Percentiles rank a stretch among this genome's conserved stretches.
Conservation (phyloP, 2,329 filamentous ascomycete genomes). For the Cadophora luteo-olivacea region DNA sequence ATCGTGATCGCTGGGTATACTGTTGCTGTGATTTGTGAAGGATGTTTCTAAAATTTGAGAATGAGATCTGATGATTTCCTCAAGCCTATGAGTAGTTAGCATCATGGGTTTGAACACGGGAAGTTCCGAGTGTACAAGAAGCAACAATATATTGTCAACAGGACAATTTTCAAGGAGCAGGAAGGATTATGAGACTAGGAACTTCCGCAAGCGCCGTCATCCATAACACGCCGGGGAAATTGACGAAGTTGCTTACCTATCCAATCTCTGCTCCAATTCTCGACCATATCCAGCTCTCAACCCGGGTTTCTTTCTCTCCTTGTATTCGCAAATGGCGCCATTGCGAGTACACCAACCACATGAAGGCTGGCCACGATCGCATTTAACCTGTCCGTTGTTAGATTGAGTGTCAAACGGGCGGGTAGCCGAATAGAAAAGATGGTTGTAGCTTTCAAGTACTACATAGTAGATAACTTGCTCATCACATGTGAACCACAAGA, state of each 20-base stretch:
- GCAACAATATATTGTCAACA: background rate
- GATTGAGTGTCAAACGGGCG: conserved; percentile 5
- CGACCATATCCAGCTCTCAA: conserved; percentile 71
- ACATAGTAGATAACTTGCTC: background rate
- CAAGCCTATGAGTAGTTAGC: conserved; percentile 51
- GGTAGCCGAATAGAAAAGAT: background rate
- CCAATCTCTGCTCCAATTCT: conserved; percentile 75
- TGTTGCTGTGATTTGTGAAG: conserved; percentile 48
- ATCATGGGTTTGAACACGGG: background rate
- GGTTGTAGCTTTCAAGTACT: background rate
- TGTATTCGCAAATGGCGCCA: conserved; percentile 69
- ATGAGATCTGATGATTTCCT: conserved; percentile 70
- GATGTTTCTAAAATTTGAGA: conserved; percentile 69
- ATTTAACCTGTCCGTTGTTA: conserved; percentile 63
- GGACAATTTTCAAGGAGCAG: background rate
- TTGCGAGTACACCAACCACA: conserved; percentile 74
- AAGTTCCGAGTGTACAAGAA: background rate
- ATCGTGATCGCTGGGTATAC: conserved; percentile 62
- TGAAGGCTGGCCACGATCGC: conserved; percentile 76
- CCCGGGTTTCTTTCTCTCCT: conserved; percentile 72
- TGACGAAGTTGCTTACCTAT: conserved; percentile 47
- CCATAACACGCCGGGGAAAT: background rate
- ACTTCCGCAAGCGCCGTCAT: background rate
- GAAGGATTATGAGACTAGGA: too few relatives aligned
- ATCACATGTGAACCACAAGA: background rate